phyloP scores from a whole-genome alignment of 148 eudicot species.

The Heliamphora exappendiculata region DNA sequence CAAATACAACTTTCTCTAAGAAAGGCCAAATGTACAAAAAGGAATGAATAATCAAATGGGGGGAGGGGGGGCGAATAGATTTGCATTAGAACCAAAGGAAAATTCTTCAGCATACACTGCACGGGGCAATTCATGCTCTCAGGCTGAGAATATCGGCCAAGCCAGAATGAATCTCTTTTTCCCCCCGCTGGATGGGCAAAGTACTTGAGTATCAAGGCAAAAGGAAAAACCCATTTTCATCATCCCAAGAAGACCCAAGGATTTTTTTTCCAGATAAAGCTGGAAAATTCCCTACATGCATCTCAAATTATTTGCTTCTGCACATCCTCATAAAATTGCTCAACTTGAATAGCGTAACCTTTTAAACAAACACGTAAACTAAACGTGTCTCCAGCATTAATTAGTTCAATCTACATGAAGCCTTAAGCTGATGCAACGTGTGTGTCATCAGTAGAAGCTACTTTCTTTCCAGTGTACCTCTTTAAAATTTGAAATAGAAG shows the following conservation, averaged over 20 bases:
- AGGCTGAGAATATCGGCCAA: too few relatives aligned
- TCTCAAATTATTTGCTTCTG: background rate
- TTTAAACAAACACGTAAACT: constrained; percentile 1
- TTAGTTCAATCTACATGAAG: constrained; percentile 18
- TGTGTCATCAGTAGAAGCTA: constrained; percentile 25
- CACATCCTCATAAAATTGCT: constrained; percentile 8
- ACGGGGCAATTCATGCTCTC: too few relatives aligned
- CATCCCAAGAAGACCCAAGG: constrained; percentile 7
- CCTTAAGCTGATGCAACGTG: constrained; percentile 21
- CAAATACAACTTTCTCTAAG: background rate
- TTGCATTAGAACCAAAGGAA: constrained; percentile 12
- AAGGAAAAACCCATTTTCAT: constrained; percentile 6
- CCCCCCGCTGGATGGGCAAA: background rate
- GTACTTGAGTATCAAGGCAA: background rate
- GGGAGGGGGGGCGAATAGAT: background rate
- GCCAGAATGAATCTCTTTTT: background rate
- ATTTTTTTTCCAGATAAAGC: constrained; percentile 6
- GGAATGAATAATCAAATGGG: background rate
- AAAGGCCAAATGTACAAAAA: background rate
- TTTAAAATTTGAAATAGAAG: constrained; percentile 15
- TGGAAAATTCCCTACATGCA: background rate
- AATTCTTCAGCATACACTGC: constrained; percentile 4
- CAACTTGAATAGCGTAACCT: background rate
- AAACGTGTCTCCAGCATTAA: background rate
- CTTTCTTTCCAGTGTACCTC: constrained; percentile 48